Base-by-base conservation (phyloP, 2,329 filamentous ascomycete genomes). In the Ambrosiella beaveri region DNA sequence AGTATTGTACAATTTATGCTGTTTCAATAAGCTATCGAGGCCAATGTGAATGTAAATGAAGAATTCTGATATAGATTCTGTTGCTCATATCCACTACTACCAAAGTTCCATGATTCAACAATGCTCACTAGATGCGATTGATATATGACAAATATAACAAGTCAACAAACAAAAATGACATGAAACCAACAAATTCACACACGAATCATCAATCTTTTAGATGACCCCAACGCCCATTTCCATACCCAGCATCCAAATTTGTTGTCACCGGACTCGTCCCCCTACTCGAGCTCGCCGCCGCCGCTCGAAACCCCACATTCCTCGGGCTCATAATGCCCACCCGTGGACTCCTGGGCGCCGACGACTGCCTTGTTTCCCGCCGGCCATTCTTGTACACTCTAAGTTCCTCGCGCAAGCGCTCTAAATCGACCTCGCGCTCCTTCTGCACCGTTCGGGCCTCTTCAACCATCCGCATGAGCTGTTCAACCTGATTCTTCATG, bases 331-430 rank as follows among this genome's bases (percentile, higher is more conserved):
- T 74, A 56, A 78, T 68, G 38, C 73, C 71, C 62, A 75, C 69
- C 6, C 76, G 72, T n/a, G 79, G 79, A 64, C 78, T 81, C 19
- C 76, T 75, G 54, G 78, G 78, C 19, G 79, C 77, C 62, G 78
- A 81, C 56, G 69, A 71, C 64, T 76, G 74, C 40, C 79, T 69
- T 2, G 79, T 81, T 66, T 80, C 77, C 51, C 78, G 71, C 5
- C 79, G 73, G 15, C 71, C 73, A 61, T 71, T 77, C 63, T 72
- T 75, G 45, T 75, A 65, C 45, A 67, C 61, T 7, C 70, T 70
- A 35, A 80, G 64, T 65, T 81, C 78, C 13, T 79, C 74, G 58
- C 69, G 72, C 27, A 70, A 62, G 12, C 70, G 70, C 15, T 71
- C 70, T 35, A 82, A 68, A 63, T 80, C 75, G 27, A 68, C 65